Base-by-base conservation (phyloP, 2,329 filamentous ascomycete species). In the Scedosporium dehoogii region DNA sequence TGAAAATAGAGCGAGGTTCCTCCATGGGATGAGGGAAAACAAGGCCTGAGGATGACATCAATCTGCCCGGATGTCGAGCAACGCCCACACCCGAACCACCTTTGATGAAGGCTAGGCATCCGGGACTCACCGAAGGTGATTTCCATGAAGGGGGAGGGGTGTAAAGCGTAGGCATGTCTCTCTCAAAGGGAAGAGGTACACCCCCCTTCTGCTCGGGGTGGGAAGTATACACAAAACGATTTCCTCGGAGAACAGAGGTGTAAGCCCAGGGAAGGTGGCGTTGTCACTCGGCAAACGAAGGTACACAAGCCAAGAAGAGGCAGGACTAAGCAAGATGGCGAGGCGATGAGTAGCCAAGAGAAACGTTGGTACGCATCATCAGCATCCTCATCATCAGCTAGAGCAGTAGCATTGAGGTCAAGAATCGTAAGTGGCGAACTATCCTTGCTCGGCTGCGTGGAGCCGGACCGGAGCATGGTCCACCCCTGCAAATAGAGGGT, bases 71-170 rank as follows among this genome's bases (percentile, higher is more conserved):
- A 56, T 56, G 48, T 38, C 23, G 29, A 61, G 33, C 48, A n/a
- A 25, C 29, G 25, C 16, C 59, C 46, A 55, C 29, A 56, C 18
- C 59, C 46, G 59, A 61, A 61, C 59, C 59, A 61, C 23, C 14
- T 25, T 44, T 44, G 27, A 42, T 29, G n/a, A n/a, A 21, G 48
- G 44, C 25, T 53, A 27, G 29, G 12, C n/a, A 55, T 55, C 25
- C 59, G 48, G 29, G 38, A 25, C 29, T 42, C 29, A 41, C 27
- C 33, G 46, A 48, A 51, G 33, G 51, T 55, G 51, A 55, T 55
- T 23, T 55, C 51, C 23, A 55, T 55, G 51, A 55, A 55, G 51
- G 51, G 51, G 51, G 51, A 29, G 51, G 51, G 51, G 51, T 55
- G 51, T 55, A 55, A 58, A 41, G 55, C 14, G 29, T 33, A 25